phyloP scores from a whole-genome alignment of 2,329 filamentous ascomycete species.

The Coniochaeta sp. region DNA sequence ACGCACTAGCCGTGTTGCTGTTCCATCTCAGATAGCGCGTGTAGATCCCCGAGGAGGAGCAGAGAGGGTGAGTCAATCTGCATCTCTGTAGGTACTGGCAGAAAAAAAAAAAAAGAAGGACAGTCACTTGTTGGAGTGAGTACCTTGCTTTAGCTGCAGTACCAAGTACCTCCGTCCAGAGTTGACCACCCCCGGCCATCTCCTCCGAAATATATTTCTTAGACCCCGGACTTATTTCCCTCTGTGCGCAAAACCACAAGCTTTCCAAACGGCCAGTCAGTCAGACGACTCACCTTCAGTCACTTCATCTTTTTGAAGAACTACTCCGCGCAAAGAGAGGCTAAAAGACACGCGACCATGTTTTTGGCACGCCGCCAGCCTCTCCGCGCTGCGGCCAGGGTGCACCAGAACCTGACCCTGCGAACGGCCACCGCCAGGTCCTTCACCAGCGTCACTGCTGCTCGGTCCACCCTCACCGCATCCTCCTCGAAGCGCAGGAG shows the following conservation, averaged over 20 bases:
- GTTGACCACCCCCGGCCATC: no score
- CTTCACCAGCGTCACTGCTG: neutral
- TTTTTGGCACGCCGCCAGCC: conserved; percentile 1
- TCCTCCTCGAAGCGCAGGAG: neutral
- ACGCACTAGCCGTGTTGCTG: neutral
- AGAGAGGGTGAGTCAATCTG: neutral
- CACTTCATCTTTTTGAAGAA: neutral
- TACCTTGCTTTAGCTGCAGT: no score
- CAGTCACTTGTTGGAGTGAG: neutral
- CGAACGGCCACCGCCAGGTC: neutral
- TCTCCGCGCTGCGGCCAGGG: neutral
- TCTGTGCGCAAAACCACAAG: no score
- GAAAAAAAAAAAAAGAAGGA: neutral
- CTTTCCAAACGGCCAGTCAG: no score
- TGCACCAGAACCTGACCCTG: neutral
- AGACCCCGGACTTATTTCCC: neutral
- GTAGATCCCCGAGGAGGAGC: neutral
- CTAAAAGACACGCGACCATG: neutral
- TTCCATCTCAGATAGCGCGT: neutral
- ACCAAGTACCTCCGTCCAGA: no score
- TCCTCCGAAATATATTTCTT: neutral
- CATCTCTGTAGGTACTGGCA: neutral
- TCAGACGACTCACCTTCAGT: neutral
- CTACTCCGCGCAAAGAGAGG: neutral
- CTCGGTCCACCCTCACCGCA: neutral